Percentiles rank a stretch among this genome's conserved stretches.
Conservation (phyloP, 371 early-diverging fungal species). For the Mucor mucedo region DNA sequence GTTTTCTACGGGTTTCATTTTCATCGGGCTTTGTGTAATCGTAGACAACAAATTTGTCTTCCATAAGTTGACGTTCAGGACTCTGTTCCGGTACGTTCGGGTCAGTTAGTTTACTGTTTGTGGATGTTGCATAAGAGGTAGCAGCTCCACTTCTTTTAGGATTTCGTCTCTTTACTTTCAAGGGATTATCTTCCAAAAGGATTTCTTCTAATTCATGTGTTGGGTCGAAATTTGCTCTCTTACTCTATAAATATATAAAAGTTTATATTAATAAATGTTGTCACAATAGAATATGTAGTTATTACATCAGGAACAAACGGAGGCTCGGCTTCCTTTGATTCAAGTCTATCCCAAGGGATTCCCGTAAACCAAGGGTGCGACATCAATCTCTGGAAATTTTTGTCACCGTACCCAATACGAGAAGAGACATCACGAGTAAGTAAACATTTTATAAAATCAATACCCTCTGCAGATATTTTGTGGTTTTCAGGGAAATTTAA, state of each 20-base stretch:
- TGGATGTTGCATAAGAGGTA: constrained; percentile 4
- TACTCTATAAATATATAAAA: constrained; percentile 40
- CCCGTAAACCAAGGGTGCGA: constrained; percentile 66
- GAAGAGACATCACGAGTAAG: constrained; percentile 60
- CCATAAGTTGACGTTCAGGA: constrained; percentile 59
- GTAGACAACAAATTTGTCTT: constrained; percentile 64
- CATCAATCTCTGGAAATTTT: constrained; percentile 59
- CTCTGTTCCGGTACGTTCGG: constrained; percentile 22
- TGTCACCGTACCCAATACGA: constrained; percentile 61
- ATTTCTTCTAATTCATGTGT: constrained; percentile 95
- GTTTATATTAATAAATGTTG: neutral
- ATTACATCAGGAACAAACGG: constrained; percentile 75
- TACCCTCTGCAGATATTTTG: constrained; percentile 57
- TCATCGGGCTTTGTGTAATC: constrained; percentile 64
- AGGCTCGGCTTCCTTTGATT: constrained; percentile 58
- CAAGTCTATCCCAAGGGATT: constrained; percentile 62
- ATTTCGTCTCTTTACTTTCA: constrained; percentile 14
- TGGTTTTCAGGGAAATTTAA: constrained; percentile 63
- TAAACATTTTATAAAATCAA: constrained; percentile 60
- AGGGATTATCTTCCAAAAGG: constrained; percentile 66
- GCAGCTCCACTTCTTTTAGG: constrained; percentile 11
- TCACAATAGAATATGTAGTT: constrained; percentile 10
- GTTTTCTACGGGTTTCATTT: constrained; percentile 27
- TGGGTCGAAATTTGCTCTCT: constrained; percentile 90
- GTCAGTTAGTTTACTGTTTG: neutral